Evolutionary conservation across 495 filamentous ascomycete species (phyloP).

Genomic region (Pyrenopolyporus hunteri): DNA sequence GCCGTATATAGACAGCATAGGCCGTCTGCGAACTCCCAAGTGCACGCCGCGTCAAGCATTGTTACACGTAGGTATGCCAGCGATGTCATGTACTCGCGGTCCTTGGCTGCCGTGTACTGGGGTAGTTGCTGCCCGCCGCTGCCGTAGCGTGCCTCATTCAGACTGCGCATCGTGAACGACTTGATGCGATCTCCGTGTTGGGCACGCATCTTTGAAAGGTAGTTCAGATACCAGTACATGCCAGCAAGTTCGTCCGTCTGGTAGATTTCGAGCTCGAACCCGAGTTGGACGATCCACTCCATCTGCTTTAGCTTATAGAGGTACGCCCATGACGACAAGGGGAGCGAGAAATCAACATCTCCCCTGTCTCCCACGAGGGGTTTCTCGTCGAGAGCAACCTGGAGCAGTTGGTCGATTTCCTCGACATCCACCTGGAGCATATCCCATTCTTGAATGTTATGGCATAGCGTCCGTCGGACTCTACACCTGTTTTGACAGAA

Average conservation of each 20-base stretch:
- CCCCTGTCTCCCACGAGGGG: conserved; percentile 51
- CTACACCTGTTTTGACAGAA: conserved; percentile 91
- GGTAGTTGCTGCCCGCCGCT: conserved; percentile 24
- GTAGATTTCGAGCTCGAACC: conserved; percentile 94
- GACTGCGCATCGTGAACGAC: conserved; percentile 57
- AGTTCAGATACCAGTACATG: conserved; percentile 87
- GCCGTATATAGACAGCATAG: conserved; percentile 70
- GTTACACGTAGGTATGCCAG: conserved; percentile 64
- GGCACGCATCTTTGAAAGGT: conserved; percentile 60
- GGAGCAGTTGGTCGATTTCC: conserved; percentile 75
- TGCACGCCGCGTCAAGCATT: conserved; percentile 70
- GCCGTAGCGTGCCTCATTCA: conserved; percentile 41
- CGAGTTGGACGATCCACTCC: conserved; percentile 87
- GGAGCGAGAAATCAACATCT: conserved; percentile 57
- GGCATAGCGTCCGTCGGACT: conserved; percentile 80
- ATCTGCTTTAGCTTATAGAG: conserved; percentile 86
- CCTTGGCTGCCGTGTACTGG: conserved; percentile 41
- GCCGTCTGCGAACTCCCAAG: conserved; percentile 72
- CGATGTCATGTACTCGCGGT: conserved; percentile 58
- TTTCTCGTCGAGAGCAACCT: conserved; percentile 65
- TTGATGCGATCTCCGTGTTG: conserved; percentile 74
- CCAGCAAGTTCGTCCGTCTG: conserved; percentile 81
- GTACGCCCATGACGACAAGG: conserved; percentile 87
- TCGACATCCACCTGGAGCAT: conserved; percentile 82
- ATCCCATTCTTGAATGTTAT: conserved; percentile 83